Evolutionary conservation across 306 rosid genomes (phyloP).

Genomic region (Castanopsis chinensis): DNA sequence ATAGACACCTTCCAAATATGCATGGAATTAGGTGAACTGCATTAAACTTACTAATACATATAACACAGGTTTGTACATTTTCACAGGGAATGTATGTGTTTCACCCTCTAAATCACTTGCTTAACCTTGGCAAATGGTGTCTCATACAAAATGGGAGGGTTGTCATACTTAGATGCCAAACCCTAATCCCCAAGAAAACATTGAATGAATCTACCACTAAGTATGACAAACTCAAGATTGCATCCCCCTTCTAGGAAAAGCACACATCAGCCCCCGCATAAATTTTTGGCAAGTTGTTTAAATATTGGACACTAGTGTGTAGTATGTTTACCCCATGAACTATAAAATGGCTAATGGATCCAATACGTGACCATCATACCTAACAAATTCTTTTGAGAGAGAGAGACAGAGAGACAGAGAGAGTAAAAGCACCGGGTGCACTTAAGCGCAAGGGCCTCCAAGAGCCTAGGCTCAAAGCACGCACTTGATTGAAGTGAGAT

Average conservation of each 20-base stretch:
- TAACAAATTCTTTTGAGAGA: conserved; percentile 25
- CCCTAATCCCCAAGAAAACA: conserved; percentile 76
- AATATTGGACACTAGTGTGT: conserved; percentile 72
- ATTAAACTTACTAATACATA: not conserved
- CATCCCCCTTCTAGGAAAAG: conserved; percentile 94
- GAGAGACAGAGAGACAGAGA: not conserved
- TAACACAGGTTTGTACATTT: conserved; percentile 5
- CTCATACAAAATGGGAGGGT: conserved; percentile 67
- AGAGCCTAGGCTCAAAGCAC: too few species aligned
- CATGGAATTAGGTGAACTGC: not conserved
- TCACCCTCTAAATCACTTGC: conserved; percentile 64
- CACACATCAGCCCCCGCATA: conserved; percentile 70
- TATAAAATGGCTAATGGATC: conserved; percentile 81
- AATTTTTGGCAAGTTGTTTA: conserved; percentile 66
- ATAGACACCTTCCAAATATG: not conserved
- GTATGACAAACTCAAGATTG: conserved; percentile 66
- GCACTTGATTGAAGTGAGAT: too few species aligned
- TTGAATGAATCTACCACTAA: conserved; percentile 81
- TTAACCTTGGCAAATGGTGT: conserved; percentile 67
- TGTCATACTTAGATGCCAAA: conserved; percentile 69
- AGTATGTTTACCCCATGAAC: conserved; percentile 86
- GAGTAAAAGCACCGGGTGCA: too few species aligned
- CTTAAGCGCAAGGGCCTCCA: too few species aligned
- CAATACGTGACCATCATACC: conserved; percentile 88
- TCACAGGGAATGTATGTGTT: conserved; percentile 55